Conservation (phyloP, 192 early-diverging fungal genomes). For the Thamnidium elegans region DNA sequence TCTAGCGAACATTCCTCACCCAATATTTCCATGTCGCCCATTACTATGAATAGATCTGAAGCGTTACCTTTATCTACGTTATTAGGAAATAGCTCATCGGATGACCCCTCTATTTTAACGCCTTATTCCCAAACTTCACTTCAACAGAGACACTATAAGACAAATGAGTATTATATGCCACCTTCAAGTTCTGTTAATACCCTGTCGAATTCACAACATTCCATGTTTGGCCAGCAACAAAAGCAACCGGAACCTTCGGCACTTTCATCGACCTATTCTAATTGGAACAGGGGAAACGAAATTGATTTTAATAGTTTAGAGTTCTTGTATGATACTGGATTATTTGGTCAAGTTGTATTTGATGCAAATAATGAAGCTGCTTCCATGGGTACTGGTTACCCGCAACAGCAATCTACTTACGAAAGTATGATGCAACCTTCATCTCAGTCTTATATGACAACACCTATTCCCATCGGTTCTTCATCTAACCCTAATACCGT, state of each 20-base stretch:
- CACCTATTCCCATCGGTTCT: too few species aligned
- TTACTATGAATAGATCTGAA: background rate
- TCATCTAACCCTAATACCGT: too few species aligned
- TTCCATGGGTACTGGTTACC: too few species aligned
- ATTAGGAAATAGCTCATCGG: background rate
- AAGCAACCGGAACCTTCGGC: background rate
- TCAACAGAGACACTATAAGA: background rate
- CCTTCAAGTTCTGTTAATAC: background rate
- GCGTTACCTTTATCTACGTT: background rate
- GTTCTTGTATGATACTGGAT: conserved; percentile 25
- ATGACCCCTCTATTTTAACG: background rate
- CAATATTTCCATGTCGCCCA: background rate
- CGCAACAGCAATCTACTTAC: too few species aligned
- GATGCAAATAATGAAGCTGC: conserved; percentile 7
- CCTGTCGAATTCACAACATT: background rate
- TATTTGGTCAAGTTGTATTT: conserved; percentile 34
- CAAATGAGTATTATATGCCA: background rate
- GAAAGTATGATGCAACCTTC: too few species aligned
- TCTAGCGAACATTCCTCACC: conserved; percentile 1
- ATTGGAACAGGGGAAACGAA: background rate
- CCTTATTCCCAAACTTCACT: background rate
- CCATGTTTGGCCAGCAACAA: conserved; percentile 1
- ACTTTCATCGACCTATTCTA: background rate
- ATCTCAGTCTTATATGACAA: too few species aligned
- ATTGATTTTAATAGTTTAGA: conserved; percentile 32